Base-by-base conservation (phyloP, 345 rosid species). In the Limnanthes douglasii region DNA sequence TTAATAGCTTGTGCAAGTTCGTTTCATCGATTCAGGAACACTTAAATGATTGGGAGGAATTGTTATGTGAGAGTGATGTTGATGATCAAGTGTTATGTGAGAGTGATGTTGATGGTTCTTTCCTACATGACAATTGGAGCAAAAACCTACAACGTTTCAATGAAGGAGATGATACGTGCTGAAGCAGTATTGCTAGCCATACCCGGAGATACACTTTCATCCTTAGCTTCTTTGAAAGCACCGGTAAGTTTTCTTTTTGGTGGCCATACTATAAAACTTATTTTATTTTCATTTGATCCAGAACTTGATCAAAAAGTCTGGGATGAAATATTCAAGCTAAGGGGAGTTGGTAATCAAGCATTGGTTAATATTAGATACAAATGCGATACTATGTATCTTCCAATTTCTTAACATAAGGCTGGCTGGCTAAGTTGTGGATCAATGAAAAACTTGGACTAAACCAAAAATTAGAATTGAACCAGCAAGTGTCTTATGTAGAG, bases 41-140 rank as follows among this genome's bases (percentile, higher is more conserved):
- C 47, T 52, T 88, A 51, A 72, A 71, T 94, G 97, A 86, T 48
- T 86, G 97, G 97, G 95, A 86, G 64, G 74, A 75, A 65, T n/a
- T n/a, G n/a, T n/a, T n/a, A n/a, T n/a, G n/a, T n/a, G n/a, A n/a
- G n/a, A n/a, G n/a, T n/a, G n/a, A n/a, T n/a, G n/a, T n/a, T n/a
- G n/a, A n/a, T n/a, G n/a, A n/a, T n/a, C n/a, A n/a, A n/a, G 94
- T 94, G 36, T 64, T 86, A 26, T 63, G 70, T 28, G 97, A 82
- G 60, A 86, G 62, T 47, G 85, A 75, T 41, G 82, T 72, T 4
- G 88, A 86, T 71, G 97, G 97, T 15, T 78, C 93, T 34, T 82
- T 69, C 72, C 51, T 86, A 64, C 93, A 65, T 57, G 94, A 75
- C 43, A 75, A 86, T 37, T 78, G 93, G 97, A 78, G 82, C 70